Conservation (phyloP, 2,329 filamentous ascomycete genomes). For the Ophiostoma sp. region DNA sequence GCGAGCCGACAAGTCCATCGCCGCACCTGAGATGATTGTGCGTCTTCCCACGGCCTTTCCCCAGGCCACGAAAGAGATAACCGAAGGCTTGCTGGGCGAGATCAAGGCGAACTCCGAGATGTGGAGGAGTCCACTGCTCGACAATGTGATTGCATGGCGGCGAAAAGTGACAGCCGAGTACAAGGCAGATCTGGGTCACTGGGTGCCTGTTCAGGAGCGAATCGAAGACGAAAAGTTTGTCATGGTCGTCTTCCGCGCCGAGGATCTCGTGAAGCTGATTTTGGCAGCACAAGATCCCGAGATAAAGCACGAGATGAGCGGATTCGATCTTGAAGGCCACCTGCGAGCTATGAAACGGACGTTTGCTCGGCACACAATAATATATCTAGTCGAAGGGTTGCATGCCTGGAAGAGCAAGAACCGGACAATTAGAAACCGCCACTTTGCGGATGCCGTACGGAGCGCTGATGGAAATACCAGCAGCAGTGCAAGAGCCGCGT, state of each 20-base stretch:
- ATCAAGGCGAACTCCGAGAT: slow-evolving; percentile 44
- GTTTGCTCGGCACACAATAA: slow-evolving; percentile 50
- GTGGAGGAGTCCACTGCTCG: slow-evolving; percentile 42
- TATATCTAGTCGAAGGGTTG: slow-evolving; percentile 71
- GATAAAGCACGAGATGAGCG: slow-evolving; percentile 33
- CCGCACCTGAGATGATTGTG: slow-evolving; percentile 71
- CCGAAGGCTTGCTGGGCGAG: slow-evolving; percentile 47
- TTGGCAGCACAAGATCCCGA: slow-evolving; percentile 33
- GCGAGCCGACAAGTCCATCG: slow-evolving; percentile 66
- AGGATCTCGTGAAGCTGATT: slow-evolving; percentile 60
- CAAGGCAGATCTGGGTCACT: slow-evolving; percentile 56
- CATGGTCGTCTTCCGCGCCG: slow-evolving; percentile 56
- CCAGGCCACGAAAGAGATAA: slow-evolving; percentile 41
- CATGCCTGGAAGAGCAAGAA: slow-evolving; percentile 63
- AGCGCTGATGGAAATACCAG: slow-evolving; percentile 24
- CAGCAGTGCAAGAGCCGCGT: neutral
- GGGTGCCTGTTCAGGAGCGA: slow-evolving; percentile 55
- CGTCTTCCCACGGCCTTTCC: slow-evolving; percentile 58
- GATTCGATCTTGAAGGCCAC: slow-evolving; percentile 50
- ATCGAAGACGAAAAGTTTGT: slow-evolving; percentile 56
- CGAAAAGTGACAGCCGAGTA: slow-evolving; percentile 61
- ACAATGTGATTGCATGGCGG: slow-evolving; percentile 60
- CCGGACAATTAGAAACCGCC: slow-evolving; percentile 59
- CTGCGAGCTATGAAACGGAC: slow-evolving; percentile 49
- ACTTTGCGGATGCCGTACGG: slow-evolving; percentile 62